These are phyloP conservation scores for Tinospora cordifolia DNA, from an alignment of 164 flowering plant genomes.

Conservation along the genomic window DNA sequence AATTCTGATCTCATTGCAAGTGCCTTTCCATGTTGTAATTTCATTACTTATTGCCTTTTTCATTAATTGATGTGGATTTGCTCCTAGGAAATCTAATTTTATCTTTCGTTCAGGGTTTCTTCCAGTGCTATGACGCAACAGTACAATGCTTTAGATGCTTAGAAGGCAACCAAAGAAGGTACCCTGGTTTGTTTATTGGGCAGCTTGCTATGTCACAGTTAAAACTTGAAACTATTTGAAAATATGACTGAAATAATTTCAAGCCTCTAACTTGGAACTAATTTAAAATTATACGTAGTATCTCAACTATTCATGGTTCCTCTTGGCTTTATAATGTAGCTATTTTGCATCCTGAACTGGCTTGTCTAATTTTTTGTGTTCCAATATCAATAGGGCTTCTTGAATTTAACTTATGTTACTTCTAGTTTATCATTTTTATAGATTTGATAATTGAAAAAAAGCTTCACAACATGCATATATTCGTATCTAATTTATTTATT, in stretches of 20 bases:
- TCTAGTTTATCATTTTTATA: not conserved
- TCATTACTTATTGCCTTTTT: conserved; percentile 7
- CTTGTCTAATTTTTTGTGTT: not conserved
- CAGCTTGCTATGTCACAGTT: conserved; percentile 32
- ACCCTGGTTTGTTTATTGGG: conserved; percentile 75
- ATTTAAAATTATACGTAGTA: not conserved
- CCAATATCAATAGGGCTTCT: not conserved
- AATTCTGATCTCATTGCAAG: not conserved
- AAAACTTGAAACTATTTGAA: conserved; percentile 20
- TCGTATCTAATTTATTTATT: not conserved
- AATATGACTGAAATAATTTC: conserved; percentile 6
- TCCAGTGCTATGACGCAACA: conserved; percentile 60
- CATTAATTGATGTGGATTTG: conserved; percentile 14
- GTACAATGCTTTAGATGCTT: conserved; percentile 66
- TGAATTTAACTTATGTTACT: not conserved
- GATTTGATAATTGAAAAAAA: not conserved
- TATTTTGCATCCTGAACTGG: not conserved
- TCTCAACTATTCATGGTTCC: not conserved
- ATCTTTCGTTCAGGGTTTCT: conserved; percentile 80
- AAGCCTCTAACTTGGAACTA: conserved; percentile 5
- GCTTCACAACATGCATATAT: not conserved
- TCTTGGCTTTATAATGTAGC: not conserved
- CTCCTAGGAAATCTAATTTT: conserved; percentile 63
- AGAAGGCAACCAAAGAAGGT: conserved; percentile 82
- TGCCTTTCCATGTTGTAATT: not conserved